Base-by-base conservation (phyloP, 345 rosid genomes). In the Toxicodendron radicans region DNA sequence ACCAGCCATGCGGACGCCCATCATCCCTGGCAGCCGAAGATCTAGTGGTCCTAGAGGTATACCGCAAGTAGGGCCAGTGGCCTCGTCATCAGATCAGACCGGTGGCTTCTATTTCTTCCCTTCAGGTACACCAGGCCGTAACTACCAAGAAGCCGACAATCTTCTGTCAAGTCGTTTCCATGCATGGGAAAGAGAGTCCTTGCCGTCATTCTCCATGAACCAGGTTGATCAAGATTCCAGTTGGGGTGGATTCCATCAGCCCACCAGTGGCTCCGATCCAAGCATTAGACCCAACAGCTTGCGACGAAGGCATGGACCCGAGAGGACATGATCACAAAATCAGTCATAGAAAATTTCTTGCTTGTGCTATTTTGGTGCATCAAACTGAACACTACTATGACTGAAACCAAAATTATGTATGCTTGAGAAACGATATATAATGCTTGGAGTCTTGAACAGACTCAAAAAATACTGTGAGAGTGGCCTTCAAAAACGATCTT, bases 141-240 rank as follows among this genome's bases (percentile, higher is more conserved):
- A 49, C 78, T 87, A 83, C 75, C 92, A 80, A 70, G 95, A 88
- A 48, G 76, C 82, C 9, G 94, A 85, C 57, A 82, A 76, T 71
- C 82, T 75, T 11, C 1, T 71, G 6, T 70, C 86, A 1, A 72
- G 72, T 79, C 80, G 85, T 56, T 88, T 83, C 80, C 84, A 83
- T 73, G 80, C 83, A 43, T 87, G 95, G 98, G 98, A 94, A 75
- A 84, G 97, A 78, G 95, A 94, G 75, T 90, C 85, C 77, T 79
- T 79, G 81, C 80, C 83, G 18, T 74, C 88, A 3, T 87, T 85
- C 79, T 77, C 91, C 6, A 60, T 79, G 58, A 87, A 77, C 70
- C 99, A 87, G 76, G 79, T 79, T 14, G 98, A 92, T 14, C 82
- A 94, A 83, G 97, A 89, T 45, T 61, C 89, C 51, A 78, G 86